Base-by-base conservation (phyloP, 768 basidiomycete species). In the Lentinula raphanica region DNA sequence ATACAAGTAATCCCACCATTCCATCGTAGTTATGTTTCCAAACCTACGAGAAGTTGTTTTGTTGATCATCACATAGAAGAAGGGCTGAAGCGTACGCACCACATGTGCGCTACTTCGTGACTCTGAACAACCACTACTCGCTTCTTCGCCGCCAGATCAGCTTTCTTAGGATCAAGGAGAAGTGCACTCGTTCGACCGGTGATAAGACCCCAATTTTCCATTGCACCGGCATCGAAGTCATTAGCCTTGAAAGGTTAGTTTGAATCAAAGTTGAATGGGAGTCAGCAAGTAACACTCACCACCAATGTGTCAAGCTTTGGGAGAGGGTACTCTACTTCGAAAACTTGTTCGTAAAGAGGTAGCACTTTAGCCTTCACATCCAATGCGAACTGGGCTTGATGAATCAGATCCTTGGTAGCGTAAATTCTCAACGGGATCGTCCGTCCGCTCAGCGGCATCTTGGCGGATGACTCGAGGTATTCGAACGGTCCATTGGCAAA, bases 281-380 rank as follows among this genome's bases (percentile, higher is more conserved):
- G 17, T 31, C n/a, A 35, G 19, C 48, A 5, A n/a, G 45, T 29
- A 19, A 17, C n/a, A 58, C 74, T 51, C 60, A 76, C 78, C 56
- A 87, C 85, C 5, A 91, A 73, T 2, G 87, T 87, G 64, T 91
- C 89, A 55, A 91, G 76, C 73, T 91, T 91, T 8, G 88, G 86
- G 29, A 91, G 75, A 11, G 90, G 88, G 68, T 82, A 91, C 58
- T 86, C 83, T 58, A 91, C 80, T 62, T 87, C 82, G 63, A 91
- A 91, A 53, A 89, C 76, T 65, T 82, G 68, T 69, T 91, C 89
- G 68, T 88, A 90, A 25, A 86, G 63, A 3, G 88, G 87, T 45
- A 90, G 70, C 3, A 84, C 81, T 45, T 71, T 75, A 6, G 75
- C 74, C 69, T 84, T 89, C 60, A 89, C 79, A 60, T 88, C 86